Evolutionary conservation across 768 basidiomycete genomes (phyloP), one percentile per base, ranked within the genome.

Genomic region (Floccularia luteovirens): DNA sequence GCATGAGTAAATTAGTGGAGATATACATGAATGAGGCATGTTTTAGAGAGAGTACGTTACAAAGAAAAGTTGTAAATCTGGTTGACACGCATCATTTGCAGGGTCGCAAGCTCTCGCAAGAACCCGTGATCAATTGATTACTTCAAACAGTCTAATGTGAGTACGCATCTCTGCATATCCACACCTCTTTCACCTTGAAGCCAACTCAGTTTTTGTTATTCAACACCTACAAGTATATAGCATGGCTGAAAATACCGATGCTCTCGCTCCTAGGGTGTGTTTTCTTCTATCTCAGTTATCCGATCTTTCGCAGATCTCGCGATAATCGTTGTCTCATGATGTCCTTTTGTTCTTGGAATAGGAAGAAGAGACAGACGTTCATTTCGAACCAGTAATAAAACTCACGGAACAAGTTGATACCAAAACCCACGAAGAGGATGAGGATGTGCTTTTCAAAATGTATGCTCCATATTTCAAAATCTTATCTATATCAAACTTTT

Each of bases 321-420:
- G n/a, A 37, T 11, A 37, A 51, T 46, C 46, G 53, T 55, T 41
- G 41, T 36, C 45, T 53, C 33, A 51, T 43, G 39, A 40, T 47
- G 37, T 41, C 46, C 27, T 30, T 30, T 42, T 32, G 24, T 45
- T 44, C 46, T 55, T 53, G 35, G 22, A 50, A 21, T 57, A 75
- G 73, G 75, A 77, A 49, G 91, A 94, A 61, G 89, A 92, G 63
- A 54, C 72, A 66, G 90, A 94, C 63, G 75, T 77, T 51, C 87
- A 92, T 52, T 98, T 91, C 63, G 93, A 96, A 66, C 96, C 96
- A 37, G 89, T 98, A 45, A 84, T 96, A 70, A 89, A 79, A 65
- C 87, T 98, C 63, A 94, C 91, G 5, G 87, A 99, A 63, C 82
- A 90, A 59, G 88, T 99, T 46, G 89, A 92, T 59, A 84, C 82